Percentiles rank a stretch among this genome's conserved stretches.
Conservation (phyloP, 2,329 filamentous ascomycete species). For the Penicillium verrucosum region DNA sequence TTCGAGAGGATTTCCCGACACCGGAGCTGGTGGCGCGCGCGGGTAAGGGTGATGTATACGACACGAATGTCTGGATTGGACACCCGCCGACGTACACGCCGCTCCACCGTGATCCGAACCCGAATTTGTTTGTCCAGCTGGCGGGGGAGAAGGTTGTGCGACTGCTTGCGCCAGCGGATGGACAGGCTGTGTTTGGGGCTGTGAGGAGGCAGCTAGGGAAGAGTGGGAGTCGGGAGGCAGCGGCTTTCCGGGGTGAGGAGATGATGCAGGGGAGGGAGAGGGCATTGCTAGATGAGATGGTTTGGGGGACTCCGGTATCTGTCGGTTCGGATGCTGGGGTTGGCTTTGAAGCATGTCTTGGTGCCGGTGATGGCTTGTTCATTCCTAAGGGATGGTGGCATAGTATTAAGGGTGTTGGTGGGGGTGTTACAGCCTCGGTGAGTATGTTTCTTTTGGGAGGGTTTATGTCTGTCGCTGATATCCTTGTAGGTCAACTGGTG, state of each 20-base stretch:
- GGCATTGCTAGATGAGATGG: constrained; percentile 59
- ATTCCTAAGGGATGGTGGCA: constrained; percentile 88
- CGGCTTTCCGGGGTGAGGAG: constrained; percentile 68
- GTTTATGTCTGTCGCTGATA: not conserved
- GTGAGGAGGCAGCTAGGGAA: constrained; percentile 44
- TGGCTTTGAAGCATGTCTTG: constrained; percentile 55
- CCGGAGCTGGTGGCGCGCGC: constrained; percentile 61
- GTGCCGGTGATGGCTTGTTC: constrained; percentile 68
- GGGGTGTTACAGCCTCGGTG: constrained; percentile 58
- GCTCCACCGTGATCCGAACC: constrained; percentile 88
- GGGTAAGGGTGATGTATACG: constrained; percentile 81
- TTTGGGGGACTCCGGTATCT: constrained; percentile 58
- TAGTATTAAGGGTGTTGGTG: constrained; percentile 65
- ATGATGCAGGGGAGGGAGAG: constrained; percentile 87
- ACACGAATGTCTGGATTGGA: constrained; percentile 83
- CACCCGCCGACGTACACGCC: constrained; percentile 84
- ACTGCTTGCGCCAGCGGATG: constrained; percentile 64
- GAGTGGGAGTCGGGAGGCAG: constrained; percentile 33
- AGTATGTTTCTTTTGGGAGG: constrained; percentile 22
- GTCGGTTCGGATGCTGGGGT: constrained; percentile 25
- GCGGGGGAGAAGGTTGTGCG: constrained; percentile 69
- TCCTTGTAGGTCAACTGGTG: constrained; percentile 67
- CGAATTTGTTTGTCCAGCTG: constrained; percentile 86
- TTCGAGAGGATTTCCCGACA: constrained; percentile 65
- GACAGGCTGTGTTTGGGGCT: constrained; percentile 60